phyloP scores from a whole-genome alignment of 371 early-diverging fungal species.

The Apophysomyces trapeziformis region DNA sequence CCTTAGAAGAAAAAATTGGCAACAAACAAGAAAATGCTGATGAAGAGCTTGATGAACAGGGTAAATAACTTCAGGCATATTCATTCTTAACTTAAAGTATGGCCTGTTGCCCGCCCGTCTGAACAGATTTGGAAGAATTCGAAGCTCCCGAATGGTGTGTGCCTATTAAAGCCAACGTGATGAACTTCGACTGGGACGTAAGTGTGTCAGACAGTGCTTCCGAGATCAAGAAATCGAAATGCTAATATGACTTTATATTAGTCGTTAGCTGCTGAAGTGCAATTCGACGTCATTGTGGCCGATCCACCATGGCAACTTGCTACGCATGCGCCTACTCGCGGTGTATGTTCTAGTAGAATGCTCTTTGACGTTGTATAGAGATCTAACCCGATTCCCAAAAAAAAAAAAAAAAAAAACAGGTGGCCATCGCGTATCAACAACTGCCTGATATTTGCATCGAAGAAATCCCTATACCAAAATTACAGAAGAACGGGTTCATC shows the following conservation, averaged over 20 bases:
- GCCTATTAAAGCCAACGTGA: slow-evolving; percentile 93
- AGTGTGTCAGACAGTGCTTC: slow-evolving; percentile 13
- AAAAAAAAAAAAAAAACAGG: slow-evolving; percentile 45
- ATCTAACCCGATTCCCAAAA: background rate
- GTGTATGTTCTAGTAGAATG: slow-evolving; percentile 51
- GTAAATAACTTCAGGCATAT: slow-evolving; percentile 12
- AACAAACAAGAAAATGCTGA: slow-evolving; percentile 28
- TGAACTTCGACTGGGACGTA: slow-evolving; percentile 93
- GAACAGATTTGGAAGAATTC: slow-evolving; percentile 77
- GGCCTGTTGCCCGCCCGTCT: slow-evolving; percentile 3
- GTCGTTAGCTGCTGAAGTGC: slow-evolving; percentile 76
- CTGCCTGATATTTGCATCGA: slow-evolving; percentile 91
- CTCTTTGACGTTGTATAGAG: too few species aligned
- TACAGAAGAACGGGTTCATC: slow-evolving; percentile 87
- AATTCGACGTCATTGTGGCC: slow-evolving; percentile 92
- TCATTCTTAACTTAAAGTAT: background rate
- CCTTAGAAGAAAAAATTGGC: slow-evolving; percentile 53
- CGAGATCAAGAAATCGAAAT: too few species aligned
- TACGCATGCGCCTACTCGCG: slow-evolving; percentile 93
- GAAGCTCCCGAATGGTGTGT: slow-evolving; percentile 94
- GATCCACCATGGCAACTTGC: slow-evolving; percentile 98
- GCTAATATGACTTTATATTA: slow-evolving; percentile 21
- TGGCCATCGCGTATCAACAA: slow-evolving; percentile 94
- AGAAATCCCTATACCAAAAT: slow-evolving; percentile 83
- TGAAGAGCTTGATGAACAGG: slow-evolving; percentile 39